Conservation (phyloP, 192 early-diverging fungal species). For the Spinellus fusiger region DNA sequence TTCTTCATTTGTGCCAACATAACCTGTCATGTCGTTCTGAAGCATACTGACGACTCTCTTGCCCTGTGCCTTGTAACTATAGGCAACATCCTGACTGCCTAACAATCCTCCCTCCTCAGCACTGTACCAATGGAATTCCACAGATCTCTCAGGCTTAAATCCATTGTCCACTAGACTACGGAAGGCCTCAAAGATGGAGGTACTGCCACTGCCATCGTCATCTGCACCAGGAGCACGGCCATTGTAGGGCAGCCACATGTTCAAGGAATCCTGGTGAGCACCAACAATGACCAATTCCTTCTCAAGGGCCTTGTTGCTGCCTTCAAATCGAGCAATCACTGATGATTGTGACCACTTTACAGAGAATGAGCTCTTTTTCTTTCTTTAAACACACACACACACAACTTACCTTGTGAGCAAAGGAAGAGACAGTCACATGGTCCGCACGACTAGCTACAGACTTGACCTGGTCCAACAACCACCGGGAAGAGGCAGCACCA, state of each 20-base stretch:
- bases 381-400: neutral
- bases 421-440: slow-evolving; percentile 66
- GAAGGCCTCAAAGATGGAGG: slow-evolving; percentile 88
- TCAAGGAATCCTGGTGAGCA: slow-evolving; percentile 90
- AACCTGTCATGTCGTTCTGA: slow-evolving; percentile 92
- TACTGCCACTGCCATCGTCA: slow-evolving; percentile 90
- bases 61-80: slow-evolving; percentile 53
- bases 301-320: slow-evolving; percentile 33
- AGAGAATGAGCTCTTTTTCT: neutral
- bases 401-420: slow-evolving; percentile 53
- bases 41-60: slow-evolving; percentile 69
- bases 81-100: slow-evolving; percentile 80
- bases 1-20: slow-evolving; percentile 51
- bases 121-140: slow-evolving; percentile 96
- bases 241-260: slow-evolving; percentile 73
- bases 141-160: slow-evolving; percentile 66
- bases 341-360: slow-evolving; percentile 72
- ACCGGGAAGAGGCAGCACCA: slow-evolving; percentile 61
- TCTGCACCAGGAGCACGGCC: slow-evolving; percentile 73
- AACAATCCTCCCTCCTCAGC: slow-evolving; percentile 88
- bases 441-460: slow-evolving; percentile 34
- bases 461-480: slow-evolving; percentile 58
- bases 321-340: slow-evolving; percentile 78
- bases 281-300: slow-evolving; percentile 73
- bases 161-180: slow-evolving; percentile 60